Conservation (phyloP, 2,329 filamentous ascomycete species). For the Aspergillus sp. region DNA sequence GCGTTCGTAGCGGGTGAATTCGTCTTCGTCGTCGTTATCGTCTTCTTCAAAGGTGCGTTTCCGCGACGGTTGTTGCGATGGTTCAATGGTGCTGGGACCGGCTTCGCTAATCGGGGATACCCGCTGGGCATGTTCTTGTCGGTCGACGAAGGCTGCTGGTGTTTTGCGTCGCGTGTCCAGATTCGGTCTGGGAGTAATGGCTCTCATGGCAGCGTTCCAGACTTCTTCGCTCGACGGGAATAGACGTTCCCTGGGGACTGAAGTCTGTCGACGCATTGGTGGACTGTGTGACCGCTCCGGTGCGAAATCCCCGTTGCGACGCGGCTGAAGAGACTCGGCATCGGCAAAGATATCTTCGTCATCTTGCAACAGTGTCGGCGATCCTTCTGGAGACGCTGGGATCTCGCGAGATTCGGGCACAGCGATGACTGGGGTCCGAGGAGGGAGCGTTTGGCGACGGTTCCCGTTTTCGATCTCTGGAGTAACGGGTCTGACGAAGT, state of each 20-base stretch:
- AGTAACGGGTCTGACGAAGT: not conserved
- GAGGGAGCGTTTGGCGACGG: not conserved
- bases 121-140: constrained; percentile 24
- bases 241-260: not conserved
- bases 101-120: constrained; percentile 28
- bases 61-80: constrained; percentile 7
- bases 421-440: not conserved
- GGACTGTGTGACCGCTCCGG: not conserved
- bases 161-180: not conserved
- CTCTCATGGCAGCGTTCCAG: constrained; percentile 3
- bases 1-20: constrained; percentile 36
- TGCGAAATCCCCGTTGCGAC: not conserved
- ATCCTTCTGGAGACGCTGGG: constrained; percentile 6
- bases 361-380: constrained; percentile 1
- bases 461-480: not conserved
- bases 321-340: not conserved
- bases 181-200: not conserved
- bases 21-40: constrained; percentile 29
- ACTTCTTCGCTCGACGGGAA: constrained; percentile 2
- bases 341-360: not conserved
- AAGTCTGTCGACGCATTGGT: not conserved
- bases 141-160: constrained; percentile 24
- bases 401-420: constrained; percentile 1
- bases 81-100: constrained; percentile 11
- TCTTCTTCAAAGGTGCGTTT: constrained; percentile 11